phyloP scores from a whole-genome alignment of 305 asterid genomes.

The Ilex paraguariensis region DNA sequence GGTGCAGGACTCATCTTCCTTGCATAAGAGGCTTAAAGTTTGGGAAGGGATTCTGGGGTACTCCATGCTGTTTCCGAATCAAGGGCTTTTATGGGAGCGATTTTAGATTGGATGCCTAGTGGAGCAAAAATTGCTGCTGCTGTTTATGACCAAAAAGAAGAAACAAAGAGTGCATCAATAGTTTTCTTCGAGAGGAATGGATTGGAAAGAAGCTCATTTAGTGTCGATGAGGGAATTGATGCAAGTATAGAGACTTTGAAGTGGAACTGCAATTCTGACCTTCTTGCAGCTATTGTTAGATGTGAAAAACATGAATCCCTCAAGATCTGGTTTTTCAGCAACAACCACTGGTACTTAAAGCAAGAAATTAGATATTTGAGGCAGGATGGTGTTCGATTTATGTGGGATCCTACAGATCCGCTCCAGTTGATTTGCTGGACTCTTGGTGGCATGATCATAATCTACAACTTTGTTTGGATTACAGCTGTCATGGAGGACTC shows the following conservation, averaged over 20 bases:
- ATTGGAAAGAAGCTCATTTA: conserved; percentile 78
- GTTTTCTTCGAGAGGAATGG: conserved; percentile 89
- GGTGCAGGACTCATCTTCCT: conserved; percentile 43
- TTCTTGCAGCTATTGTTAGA: conserved; percentile 77
- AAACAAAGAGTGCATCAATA: conserved; percentile 54
- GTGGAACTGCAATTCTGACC: conserved; percentile 89
- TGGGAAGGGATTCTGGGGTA: conserved; percentile 97
- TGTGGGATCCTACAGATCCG: conserved; percentile 82
- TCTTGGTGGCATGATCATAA: conserved; percentile 49
- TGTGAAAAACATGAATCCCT: conserved; percentile 58
- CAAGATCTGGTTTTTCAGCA: conserved; percentile 78
- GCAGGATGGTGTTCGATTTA: conserved; percentile 57
- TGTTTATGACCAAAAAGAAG: conserved; percentile 48
- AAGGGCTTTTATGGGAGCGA: conserved; percentile 64
- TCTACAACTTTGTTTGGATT: conserved; percentile 70
- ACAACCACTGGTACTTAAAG: conserved; percentile 90
- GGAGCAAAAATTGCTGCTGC: conserved; percentile 88
- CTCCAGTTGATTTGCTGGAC: conserved; percentile 70
- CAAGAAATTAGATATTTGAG: conserved; percentile 72
- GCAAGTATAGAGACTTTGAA: conserved; percentile 59
- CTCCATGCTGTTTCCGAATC: conserved; percentile 80
- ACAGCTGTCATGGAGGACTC: conserved; percentile 79
- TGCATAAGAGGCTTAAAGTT: conserved; percentile 65
- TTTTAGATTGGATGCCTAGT: conserved; percentile 75
- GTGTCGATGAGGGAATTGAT: conserved; percentile 46